Conservation (phyloP, 2,329 filamentous ascomycete species). For the Colletotrichum cuscutae region DNA sequence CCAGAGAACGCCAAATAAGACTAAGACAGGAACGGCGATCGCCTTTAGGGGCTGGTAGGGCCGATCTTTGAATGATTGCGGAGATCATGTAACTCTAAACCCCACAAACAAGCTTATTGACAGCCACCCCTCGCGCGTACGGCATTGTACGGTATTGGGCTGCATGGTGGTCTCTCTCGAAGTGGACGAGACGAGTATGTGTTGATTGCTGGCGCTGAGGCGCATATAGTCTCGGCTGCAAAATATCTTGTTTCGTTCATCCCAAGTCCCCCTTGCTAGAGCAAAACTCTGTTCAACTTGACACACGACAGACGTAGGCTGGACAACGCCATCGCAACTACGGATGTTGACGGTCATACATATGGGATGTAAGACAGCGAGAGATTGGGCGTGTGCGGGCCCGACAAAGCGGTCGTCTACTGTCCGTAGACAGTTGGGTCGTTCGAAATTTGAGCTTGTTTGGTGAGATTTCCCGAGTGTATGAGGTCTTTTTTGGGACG, state of each 20-base stretch:
- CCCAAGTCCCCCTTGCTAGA: background rate
- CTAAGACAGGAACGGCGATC: background rate
- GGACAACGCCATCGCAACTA: background rate
- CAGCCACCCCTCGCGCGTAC: background rate
- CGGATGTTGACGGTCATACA: background rate
- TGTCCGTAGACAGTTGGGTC: background rate
- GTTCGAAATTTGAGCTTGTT: background rate
- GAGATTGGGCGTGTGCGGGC: background rate
- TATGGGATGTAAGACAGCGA: background rate
- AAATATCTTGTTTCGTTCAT: background rate
- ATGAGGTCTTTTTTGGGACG: background rate
- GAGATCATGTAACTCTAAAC: constrained; percentile 22
- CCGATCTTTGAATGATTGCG: constrained; percentile 9
- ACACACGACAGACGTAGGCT: background rate
- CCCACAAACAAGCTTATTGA: background rate
- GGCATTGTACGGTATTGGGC: background rate
- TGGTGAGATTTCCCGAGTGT: background rate
- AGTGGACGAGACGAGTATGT: background rate
- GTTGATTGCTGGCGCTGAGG: background rate
- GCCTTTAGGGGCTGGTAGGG: background rate
- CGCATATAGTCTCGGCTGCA: background rate
- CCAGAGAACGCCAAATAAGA: background rate
- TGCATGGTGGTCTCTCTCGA: no score
- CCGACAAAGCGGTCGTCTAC: background rate
- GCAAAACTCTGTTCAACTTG: background rate